Evolutionary conservation across 139 green algal genomes (phyloP).

Genomic region (Nannochloris sp.): DNA sequence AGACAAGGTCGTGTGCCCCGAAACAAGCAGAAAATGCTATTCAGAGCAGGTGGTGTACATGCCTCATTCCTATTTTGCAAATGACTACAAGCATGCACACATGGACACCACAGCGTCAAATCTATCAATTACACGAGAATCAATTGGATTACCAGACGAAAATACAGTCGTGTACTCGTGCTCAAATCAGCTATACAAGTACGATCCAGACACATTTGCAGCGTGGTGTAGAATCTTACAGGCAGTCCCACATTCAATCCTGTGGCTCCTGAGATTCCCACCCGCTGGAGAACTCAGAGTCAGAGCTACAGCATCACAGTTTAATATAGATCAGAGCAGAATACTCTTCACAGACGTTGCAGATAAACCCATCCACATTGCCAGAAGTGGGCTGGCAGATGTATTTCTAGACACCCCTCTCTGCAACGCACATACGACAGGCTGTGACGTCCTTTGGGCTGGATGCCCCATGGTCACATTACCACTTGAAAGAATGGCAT

Average conservation of each 20-base stretch:
- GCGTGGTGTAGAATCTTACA: slow-evolving; percentile 73
- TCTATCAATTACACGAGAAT: slow-evolving; percentile 8
- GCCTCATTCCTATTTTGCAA: slow-evolving; percentile 91
- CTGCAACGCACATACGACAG: slow-evolving; percentile 90
- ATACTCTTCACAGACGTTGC: slow-evolving; percentile 92
- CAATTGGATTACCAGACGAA: slow-evolving; percentile 66
- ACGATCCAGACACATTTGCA: slow-evolving; percentile 73
- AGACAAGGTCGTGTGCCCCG: slow-evolving; percentile 59
- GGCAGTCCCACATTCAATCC: slow-evolving; percentile 57
- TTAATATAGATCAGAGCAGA: slow-evolving; percentile 50
- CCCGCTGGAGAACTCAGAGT: slow-evolving; percentile 58
- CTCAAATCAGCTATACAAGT: slow-evolving; percentile 91
- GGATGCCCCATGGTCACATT: slow-evolving; percentile 82
- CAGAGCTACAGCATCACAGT: slow-evolving; percentile 25
- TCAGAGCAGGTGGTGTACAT: slow-evolving; percentile 71
- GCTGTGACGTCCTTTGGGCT: slow-evolving; percentile 84
- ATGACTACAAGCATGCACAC: slow-evolving; percentile 72
- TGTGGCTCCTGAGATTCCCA: slow-evolving; percentile 89
- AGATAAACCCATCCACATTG: slow-evolving; percentile 73
- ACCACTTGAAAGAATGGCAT: slow-evolving; percentile 78
- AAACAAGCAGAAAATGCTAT: slow-evolving; percentile 60
- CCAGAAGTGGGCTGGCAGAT: slow-evolving; percentile 67
- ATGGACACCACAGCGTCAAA: slow-evolving; percentile 47
- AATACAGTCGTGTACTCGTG: slow-evolving; percentile 66
- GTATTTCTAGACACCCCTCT: slow-evolving; percentile 87